Conservation (phyloP, 2,329 filamentous ascomycete genomes). For the Grosmannia clavigera region DNA sequence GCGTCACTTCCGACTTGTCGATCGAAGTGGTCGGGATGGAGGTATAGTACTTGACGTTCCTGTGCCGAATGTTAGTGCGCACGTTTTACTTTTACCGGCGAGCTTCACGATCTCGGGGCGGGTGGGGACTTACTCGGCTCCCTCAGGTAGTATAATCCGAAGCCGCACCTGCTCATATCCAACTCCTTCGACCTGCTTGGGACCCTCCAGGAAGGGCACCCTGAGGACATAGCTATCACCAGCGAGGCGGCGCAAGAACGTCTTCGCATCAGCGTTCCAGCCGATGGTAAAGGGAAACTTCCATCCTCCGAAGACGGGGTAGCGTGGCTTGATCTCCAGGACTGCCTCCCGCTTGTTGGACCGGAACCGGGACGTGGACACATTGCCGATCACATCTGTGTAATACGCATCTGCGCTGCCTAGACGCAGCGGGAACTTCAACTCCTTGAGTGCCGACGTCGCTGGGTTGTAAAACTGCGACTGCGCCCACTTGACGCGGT, state of each 20-base stretch:
- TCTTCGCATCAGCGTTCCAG: conserved; percentile 79
- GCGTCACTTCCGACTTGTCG: conserved; percentile 41
- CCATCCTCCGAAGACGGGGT: conserved; percentile 95
- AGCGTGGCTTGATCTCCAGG: conserved; percentile 84
- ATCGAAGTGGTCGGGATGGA: conserved; percentile 54
- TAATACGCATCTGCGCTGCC: conserved; percentile 87
- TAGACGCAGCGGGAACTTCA: conserved; percentile 66
- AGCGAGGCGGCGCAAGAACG: conserved; percentile 56
- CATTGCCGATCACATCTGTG: conserved; percentile 91
- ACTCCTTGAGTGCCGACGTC: conserved; percentile 65
- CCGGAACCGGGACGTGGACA: conserved; percentile 84
- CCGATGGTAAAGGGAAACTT: conserved; percentile 95
- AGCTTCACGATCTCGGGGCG: not conserved
- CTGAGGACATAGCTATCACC: conserved; percentile 71
- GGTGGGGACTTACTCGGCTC: conserved; percentile 54
- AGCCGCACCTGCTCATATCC: conserved; percentile 74
- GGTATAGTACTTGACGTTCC: conserved; percentile 68
- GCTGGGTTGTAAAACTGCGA: conserved; percentile 64
- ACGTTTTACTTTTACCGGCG: not conserved
- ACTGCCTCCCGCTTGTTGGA: conserved; percentile 64
- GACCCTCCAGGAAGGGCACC: conserved; percentile 86
- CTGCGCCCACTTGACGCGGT: conserved; percentile 63
- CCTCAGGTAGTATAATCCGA: conserved; percentile 80
- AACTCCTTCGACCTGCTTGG: conserved; percentile 71
- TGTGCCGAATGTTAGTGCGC: conserved; percentile 31